Conservation (phyloP, 176 grass and related monocot genomes). For the Cenchrus fungigraminus region DNA sequence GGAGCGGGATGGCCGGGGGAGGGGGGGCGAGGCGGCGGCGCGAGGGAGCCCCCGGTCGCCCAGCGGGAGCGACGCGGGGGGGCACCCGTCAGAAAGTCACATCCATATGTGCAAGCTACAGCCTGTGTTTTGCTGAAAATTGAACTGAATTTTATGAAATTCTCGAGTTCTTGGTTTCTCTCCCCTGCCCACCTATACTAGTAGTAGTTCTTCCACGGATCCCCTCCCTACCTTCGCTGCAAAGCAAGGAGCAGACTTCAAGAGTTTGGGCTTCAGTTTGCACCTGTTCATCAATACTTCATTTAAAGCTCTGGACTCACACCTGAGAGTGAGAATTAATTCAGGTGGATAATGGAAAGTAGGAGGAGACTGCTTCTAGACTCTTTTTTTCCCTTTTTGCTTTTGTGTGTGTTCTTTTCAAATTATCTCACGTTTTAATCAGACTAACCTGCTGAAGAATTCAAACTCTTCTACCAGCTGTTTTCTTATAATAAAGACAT, state of each 20-base stretch:
- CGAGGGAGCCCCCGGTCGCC: too few species aligned
- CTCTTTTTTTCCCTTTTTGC: neutral
- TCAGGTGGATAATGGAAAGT: constrained; percentile 51
- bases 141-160: constrained; percentile 32
- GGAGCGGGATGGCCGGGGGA: too few species aligned
- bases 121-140: constrained; percentile 16
- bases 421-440: constrained; percentile 31
- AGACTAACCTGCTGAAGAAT: constrained; percentile 9
- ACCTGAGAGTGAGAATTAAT: constrained; percentile 51
- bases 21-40: too few species aligned
- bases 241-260: constrained; percentile 31
- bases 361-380: constrained; percentile 16
- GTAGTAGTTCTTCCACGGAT: constrained; percentile 29
- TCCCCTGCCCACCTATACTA: neutral
- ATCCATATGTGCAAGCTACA: neutral
- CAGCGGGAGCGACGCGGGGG: too few species aligned
- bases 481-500: neutral
- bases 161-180: constrained; percentile 1
- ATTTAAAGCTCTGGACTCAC: constrained; percentile 56
- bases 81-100: too few species aligned
- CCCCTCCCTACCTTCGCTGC: constrained; percentile 44
- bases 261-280: constrained; percentile 41
- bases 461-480: neutral
- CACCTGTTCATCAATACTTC: constrained; percentile 49
- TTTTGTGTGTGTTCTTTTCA: neutral